Percentiles rank a stretch among this genome's conserved stretches.
Evolutionary conservation across 176 grass and related monocot genomes (phyloP).

Genomic region (Oryza officinalis): DNA sequence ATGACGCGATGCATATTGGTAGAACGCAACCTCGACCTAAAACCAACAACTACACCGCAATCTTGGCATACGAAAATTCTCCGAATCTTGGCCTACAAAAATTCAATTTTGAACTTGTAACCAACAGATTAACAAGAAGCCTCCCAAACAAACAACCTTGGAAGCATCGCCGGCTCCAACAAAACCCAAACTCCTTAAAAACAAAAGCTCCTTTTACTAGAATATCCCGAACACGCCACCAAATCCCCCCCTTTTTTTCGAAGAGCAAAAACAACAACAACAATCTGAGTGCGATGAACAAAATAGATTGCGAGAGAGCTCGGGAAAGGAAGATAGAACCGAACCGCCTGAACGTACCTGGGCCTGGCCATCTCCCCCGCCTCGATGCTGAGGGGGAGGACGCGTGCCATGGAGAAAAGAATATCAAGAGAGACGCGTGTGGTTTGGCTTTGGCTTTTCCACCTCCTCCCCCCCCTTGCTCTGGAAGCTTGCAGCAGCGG

Average conservation of each 20-base stretch:
- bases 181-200: neutral
- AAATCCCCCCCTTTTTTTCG: neutral
- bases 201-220: neutral
- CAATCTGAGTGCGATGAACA: neutral
- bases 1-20: neutral
- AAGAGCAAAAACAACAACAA: neutral
- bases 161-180: neutral
- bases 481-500: conserved; percentile 27
- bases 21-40: neutral
- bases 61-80: neutral
- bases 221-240: neutral
- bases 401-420: conserved; percentile 32
- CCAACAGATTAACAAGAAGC: neutral
- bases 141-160: neutral
- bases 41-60: neutral
- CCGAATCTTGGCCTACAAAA: neutral
- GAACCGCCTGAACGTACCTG: conserved; percentile 23
- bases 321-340: neutral
- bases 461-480: neutral
- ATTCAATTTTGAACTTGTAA: neutral
- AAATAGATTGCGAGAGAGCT: neutral
- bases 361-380: conserved; percentile 35
- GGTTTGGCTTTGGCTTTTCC: too few relatives aligned
- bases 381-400: conserved; percentile 46
- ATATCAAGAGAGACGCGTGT: neutral